Evolutionary conservation across 2,329 filamentous ascomycete species (phyloP).

Genomic region (Colletotrichum salicis): DNA sequence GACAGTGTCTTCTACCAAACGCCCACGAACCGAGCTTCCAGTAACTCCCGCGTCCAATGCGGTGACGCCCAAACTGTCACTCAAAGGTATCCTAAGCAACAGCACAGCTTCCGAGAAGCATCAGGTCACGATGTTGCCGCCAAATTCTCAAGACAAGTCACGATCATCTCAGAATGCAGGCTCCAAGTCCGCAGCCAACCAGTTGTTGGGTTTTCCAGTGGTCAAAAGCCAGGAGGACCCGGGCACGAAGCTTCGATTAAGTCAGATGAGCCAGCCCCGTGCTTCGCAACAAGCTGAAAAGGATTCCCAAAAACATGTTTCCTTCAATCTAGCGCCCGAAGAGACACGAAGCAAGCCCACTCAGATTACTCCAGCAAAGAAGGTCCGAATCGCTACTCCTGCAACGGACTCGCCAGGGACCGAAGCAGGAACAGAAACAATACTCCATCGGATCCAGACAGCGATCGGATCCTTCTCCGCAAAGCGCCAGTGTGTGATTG

Average conservation of each 20-base stretch:
- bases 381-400: slow-evolving; percentile 24
- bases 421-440: slow-evolving; percentile 17
- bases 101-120: background rate
- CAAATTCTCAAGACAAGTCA: slow-evolving; percentile 8
- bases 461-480: slow-evolving; percentile 22
- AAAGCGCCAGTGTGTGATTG: slow-evolving; percentile 45
- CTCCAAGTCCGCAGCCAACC: slow-evolving; percentile 44
- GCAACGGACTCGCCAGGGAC: slow-evolving; percentile 27
- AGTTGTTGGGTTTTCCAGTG: slow-evolving; percentile 72
- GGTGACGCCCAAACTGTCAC: background rate
- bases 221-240: slow-evolving; percentile 81
- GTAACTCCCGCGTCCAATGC: background rate
- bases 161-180: slow-evolving; percentile 20
- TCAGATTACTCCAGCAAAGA: slow-evolving; percentile 26
- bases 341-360: slow-evolving; percentile 17
- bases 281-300: slow-evolving; percentile 13
- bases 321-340: slow-evolving; percentile 42
- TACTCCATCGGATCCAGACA: background rate
- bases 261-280: slow-evolving; percentile 57
- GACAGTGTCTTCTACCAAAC: slow-evolving; percentile 9
- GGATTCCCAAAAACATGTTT: slow-evolving; percentile 46
- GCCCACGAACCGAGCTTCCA: background rate
- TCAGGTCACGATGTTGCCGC: slow-evolving; percentile 7
- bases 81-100: background rate
- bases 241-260: slow-evolving; percentile 70